Percentiles rank a stretch among this genome's conserved stretches.
These are phyloP conservation scores for Diaporthe longicolla DNA, from an alignment of 2,329 filamentous ascomycete genomes.

Conservation along the genomic window DNA sequence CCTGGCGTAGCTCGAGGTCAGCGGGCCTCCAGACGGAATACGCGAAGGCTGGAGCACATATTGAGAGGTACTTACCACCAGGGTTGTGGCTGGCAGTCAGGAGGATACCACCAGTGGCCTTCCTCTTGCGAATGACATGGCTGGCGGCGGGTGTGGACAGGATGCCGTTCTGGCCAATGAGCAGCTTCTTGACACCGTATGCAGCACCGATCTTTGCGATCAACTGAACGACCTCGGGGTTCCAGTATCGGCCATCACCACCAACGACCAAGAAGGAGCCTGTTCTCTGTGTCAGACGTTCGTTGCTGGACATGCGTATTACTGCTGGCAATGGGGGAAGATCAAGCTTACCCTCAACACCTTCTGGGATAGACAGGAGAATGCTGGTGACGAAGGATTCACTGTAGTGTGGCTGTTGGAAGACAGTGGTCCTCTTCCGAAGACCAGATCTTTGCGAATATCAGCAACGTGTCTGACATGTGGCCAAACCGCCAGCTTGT, in stretches of 20 bases:
- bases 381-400: slow-evolving; percentile 96
- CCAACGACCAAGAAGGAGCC: slow-evolving; percentile 92
- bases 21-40: slow-evolving; percentile 2
- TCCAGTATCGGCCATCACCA: slow-evolving; percentile 97
- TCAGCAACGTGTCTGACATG: slow-evolving; percentile 24
- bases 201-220: slow-evolving; percentile 98
- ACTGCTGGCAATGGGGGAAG: slow-evolving; percentile 26
- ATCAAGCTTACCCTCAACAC: slow-evolving; percentile 75
- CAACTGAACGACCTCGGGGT: slow-evolving; percentile 94
- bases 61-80: slow-evolving; percentile 75
- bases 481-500: neutral
- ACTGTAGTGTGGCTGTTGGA: slow-evolving; percentile 95
- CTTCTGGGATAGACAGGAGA: slow-evolving; percentile 95
- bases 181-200: slow-evolving; percentile 98
- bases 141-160: slow-evolving; percentile 96
- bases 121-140: slow-evolving; percentile 93
- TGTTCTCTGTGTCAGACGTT: slow-evolving; percentile 45
- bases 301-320: neutral
- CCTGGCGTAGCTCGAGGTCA: slow-evolving; percentile 63
- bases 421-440: slow-evolving; percentile 98
- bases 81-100: slow-evolving; percentile 98
- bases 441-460: slow-evolving; percentile 82
- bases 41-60: neutral
- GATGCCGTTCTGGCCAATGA: slow-evolving; percentile 97
- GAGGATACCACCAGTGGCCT: slow-evolving; percentile 96